These are phyloP conservation scores for Papiliotrema flavescens DNA, from an alignment of 1,284 basidiomycete genomes.

Conservation along the genomic window DNA sequence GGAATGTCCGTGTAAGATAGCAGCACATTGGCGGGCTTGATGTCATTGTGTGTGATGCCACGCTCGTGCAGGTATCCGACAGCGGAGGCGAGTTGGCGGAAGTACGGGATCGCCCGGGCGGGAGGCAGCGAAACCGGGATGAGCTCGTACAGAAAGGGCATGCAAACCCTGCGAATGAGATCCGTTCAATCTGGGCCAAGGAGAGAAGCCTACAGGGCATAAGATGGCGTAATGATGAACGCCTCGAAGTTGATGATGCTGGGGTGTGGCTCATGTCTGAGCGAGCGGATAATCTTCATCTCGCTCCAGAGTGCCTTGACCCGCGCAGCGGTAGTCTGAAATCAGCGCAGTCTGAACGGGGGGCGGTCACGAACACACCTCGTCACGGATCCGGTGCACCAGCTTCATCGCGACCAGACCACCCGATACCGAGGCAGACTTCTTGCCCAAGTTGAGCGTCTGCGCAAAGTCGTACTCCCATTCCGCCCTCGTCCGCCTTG, in stretches of 20 bases:
- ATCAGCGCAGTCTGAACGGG: not conserved
- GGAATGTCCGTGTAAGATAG: constrained; percentile 69
- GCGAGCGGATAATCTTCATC: constrained; percentile 82
- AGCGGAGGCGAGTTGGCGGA: constrained; percentile 76
- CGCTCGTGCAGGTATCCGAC: constrained; percentile 81
- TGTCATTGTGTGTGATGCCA: constrained; percentile 89
- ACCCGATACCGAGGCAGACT: constrained; percentile 26
- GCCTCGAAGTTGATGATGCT: constrained; percentile 86
- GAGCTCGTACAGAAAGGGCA: constrained; percentile 60
- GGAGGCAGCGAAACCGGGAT: constrained; percentile 81
- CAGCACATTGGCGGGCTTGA: constrained; percentile 91
- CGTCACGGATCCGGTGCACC: constrained; percentile 62
- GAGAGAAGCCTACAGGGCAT: constrained; percentile 65
- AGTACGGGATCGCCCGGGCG: constrained; percentile 71
- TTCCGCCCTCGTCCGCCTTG: not conserved
- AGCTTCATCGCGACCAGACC: constrained; percentile 79
- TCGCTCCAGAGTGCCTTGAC: constrained; percentile 89
- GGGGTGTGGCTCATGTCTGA: constrained; percentile 78
- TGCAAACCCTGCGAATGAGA: constrained; percentile 35
- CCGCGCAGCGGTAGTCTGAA: constrained; percentile 70
- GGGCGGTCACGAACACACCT: not conserved
- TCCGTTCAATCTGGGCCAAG: not conserved
- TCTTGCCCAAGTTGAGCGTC: constrained; percentile 19
- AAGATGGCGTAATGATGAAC: constrained; percentile 86
- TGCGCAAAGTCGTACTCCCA: not conserved